phyloP scores from a whole-genome alignment of 2,329 filamentous ascomycete species.

The Teratosphaeria pseudoeucalypti region DNA sequence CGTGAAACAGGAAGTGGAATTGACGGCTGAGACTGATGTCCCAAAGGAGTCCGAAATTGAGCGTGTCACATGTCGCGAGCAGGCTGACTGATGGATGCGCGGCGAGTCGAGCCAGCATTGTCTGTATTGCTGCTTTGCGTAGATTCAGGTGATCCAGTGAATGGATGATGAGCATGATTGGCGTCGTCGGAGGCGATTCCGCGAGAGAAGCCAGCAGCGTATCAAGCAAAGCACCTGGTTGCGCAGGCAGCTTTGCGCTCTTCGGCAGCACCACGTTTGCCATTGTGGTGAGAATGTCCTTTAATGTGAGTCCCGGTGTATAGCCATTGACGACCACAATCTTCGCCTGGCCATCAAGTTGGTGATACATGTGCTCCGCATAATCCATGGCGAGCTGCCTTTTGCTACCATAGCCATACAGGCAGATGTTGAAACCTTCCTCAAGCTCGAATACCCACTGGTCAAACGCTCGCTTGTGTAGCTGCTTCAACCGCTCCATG shows the following conservation, averaged over 20 bases:
- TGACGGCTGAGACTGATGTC: slow-evolving; percentile 73
- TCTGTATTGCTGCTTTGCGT: slow-evolving; percentile 59
- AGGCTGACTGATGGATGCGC: slow-evolving; percentile 62
- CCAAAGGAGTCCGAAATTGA: slow-evolving; percentile 81
- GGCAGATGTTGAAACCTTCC: slow-evolving; percentile 76
- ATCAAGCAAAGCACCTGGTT: slow-evolving; percentile 59
- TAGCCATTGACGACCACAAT: slow-evolving; percentile 88
- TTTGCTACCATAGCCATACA: slow-evolving; percentile 92
- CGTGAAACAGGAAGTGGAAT: slow-evolving; percentile 83
- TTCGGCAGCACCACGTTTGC: slow-evolving; percentile 49
- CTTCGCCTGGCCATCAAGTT: slow-evolving; percentile 30
- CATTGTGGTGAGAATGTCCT: slow-evolving; percentile 61
- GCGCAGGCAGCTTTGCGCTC: slow-evolving; percentile 48
- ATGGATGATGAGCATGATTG: slow-evolving; percentile 49
- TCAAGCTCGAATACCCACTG: slow-evolving; percentile 90
- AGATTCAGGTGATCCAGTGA: slow-evolving; percentile 74
- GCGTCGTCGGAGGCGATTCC: slow-evolving; percentile 28
- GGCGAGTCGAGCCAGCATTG: slow-evolving; percentile 65
- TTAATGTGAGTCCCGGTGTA: slow-evolving; percentile 51
- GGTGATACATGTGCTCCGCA: slow-evolving; percentile 56
- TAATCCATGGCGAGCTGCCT: slow-evolving; percentile 63
- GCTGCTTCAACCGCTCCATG: slow-evolving; percentile 57
- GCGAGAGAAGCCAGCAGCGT: slow-evolving; percentile 54
- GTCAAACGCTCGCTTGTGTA: slow-evolving; percentile 72
- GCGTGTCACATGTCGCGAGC: slow-evolving; percentile 74